Evolutionary conservation across 768 basidiomycete species (phyloP).

Genomic region (Ramaria sp.): DNA sequence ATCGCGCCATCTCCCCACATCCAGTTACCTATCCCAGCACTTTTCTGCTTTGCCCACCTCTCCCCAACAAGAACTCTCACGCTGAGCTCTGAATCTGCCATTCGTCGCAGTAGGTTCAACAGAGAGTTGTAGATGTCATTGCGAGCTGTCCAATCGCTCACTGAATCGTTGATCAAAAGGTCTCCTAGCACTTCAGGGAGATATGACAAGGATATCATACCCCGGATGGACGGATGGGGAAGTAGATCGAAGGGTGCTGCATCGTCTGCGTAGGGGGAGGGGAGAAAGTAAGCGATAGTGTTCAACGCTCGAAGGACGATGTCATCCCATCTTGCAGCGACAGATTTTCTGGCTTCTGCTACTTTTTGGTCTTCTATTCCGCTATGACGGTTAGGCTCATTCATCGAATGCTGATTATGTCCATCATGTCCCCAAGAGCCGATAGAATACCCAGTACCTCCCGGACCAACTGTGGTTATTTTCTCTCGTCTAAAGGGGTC

Average conservation of each 20-base stretch:
- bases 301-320: conserved; percentile 27
- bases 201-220: conserved; percentile 33
- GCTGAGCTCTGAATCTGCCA: conserved; percentile 42
- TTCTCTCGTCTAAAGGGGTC: too few relatives aligned
- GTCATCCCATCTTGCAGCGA: conserved; percentile 29
- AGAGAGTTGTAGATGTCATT: conserved; percentile 37
- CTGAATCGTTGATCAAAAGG: conserved; percentile 45
- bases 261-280: conserved; percentile 32
- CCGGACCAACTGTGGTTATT: conserved; percentile 32
- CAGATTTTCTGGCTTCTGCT: conserved; percentile 5
- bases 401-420: not conserved
- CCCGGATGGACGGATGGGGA: conserved; percentile 33
- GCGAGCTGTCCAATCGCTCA: conserved; percentile 40
- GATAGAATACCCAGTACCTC: conserved; percentile 40
- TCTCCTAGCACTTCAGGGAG: conserved; percentile 33
- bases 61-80: conserved; percentile 31
- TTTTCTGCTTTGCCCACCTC: conserved; percentile 27
- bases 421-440: conserved; percentile 10
- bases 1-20: conserved; percentile 36
- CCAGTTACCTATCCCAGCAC: conserved; percentile 35
- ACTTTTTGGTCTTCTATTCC: not conserved
- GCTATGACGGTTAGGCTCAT: not conserved
- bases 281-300: conserved; percentile 31
- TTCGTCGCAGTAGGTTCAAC: conserved; percentile 33
- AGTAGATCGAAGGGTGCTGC: conserved; percentile 37